Evolutionary conservation across 805 yeast species (phyloP).

Genomic region (Blastobotrys robertii): DNA sequence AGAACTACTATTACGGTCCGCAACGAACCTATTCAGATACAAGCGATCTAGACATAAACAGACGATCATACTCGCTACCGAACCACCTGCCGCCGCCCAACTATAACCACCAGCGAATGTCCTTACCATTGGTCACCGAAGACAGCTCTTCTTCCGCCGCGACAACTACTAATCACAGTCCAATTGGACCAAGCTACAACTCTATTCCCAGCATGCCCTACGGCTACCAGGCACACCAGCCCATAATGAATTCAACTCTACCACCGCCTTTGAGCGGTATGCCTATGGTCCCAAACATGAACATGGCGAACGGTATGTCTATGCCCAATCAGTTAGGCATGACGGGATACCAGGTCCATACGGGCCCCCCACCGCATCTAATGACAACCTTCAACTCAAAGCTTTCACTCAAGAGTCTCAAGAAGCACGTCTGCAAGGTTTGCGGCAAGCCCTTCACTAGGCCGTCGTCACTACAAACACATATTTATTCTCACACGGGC

Average conservation of each 20-base stretch:
- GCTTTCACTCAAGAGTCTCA: conserved; percentile 12
- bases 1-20: too few relatives aligned
- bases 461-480: conserved; percentile 76
- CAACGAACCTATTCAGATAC: too few relatives aligned
- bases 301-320: neutral
- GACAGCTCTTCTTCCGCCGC: too few relatives aligned
- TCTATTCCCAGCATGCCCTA: too few relatives aligned
- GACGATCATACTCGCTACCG: too few relatives aligned
- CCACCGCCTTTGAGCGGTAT: neutral
- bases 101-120: too few relatives aligned
- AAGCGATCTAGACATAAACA: too few relatives aligned
- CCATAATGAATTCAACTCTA: neutral
- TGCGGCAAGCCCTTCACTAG: conserved; percentile 76
- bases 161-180: too few relatives aligned
- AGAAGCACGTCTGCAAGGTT: conserved; percentile 31
- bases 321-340: neutral
- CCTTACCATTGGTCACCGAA: too few relatives aligned
- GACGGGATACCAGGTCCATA: conserved; percentile 1
- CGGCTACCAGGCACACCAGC: too few relatives aligned
- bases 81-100: too few relatives aligned
- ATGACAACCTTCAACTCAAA: conserved; percentile 19
- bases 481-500: conserved; percentile 73
- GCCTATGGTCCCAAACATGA: neutral
- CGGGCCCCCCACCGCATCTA: conserved; percentile 17
- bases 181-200: too few relatives aligned